Conservation (phyloP, 306 rosid genomes). For the Hippophae gyantsensis region DNA sequence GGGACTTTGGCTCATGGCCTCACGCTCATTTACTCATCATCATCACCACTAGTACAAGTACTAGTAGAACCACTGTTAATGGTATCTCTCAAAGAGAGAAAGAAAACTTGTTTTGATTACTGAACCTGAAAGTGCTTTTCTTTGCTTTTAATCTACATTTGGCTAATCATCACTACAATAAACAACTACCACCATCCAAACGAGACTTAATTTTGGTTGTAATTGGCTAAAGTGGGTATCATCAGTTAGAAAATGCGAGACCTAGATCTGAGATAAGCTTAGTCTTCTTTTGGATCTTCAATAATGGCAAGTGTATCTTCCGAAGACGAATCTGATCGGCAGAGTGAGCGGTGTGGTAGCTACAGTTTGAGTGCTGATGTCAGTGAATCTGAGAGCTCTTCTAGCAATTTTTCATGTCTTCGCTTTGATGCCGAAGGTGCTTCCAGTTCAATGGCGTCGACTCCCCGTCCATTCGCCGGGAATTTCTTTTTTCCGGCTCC, state of each 20-base stretch:
- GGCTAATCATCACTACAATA: background rate
- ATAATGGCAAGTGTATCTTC: constrained; percentile 66
- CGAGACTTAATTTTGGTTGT: background rate
- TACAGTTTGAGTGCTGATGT: constrained; percentile 86
- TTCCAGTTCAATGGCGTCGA: constrained; percentile 58
- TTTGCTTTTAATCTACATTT: background rate
- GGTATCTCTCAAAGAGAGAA: no score
- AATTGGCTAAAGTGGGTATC: background rate
- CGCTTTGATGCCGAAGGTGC: constrained; percentile 70
- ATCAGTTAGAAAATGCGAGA: constrained; percentile 18
- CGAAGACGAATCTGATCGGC: constrained; percentile 68
- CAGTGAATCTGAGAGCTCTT: constrained; percentile 77
- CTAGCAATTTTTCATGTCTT: constrained; percentile 66
- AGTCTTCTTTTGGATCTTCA: background rate
- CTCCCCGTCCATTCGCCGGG: constrained; percentile 39
- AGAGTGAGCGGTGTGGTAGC: constrained; percentile 76
- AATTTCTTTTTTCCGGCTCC: constrained; percentile 43
- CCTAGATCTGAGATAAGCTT: constrained; percentile 20
- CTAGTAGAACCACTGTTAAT: no score
- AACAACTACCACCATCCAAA: constrained; percentile 1
- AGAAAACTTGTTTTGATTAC: no score
- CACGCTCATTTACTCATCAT: no score
- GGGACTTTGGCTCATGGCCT: background rate
- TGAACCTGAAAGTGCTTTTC: background rate
- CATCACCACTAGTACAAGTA: no score